Evolutionary conservation across 1,284 basidiomycete genomes (phyloP), one percentile per base, ranked within the genome.

Genomic region (Trametes polyzona): DNA sequence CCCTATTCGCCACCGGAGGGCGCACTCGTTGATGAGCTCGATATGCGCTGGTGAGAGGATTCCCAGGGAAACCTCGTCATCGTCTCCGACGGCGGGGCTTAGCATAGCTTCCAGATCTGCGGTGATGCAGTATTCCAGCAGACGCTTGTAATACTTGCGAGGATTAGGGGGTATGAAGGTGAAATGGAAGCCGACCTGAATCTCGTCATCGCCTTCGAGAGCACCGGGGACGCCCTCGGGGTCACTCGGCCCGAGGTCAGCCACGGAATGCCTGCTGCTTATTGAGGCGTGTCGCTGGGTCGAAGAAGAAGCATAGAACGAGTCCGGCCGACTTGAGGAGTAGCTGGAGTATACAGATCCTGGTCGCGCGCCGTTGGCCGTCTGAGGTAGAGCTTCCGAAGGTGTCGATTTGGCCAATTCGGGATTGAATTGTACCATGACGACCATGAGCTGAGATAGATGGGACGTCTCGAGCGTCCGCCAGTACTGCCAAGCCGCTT

Each of bases 21-120:
- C 94, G 66, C 95, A 96, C 68, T 96, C 92, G 52, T 88, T 87
- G 58, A 98, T 84, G 32, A 99, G 77, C 55, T 93, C 89, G 41
- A 93, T 80, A 70, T 98, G 95, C 16, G 82, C 70, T 0, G 83
- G 69, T 0, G 93, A 94, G n/a, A 99, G 76, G 54, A 99, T 98
- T 10, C 93, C 93, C 29, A 99, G 77, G 1, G 95, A 94, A 3
- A 99, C 96, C 74, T 99, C 95, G 65, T 98, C 94, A 66, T 95
- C 93, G 65, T 98, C 96, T 30, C 95, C 90, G 32, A 98, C 87
- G 42, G 90, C 88, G 10, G 87, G 87, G 58, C 86, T 88, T 57
- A 91, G 81, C 88, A 99, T 95, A 33, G 88, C 84, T 68, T 96
- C 93, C 47, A 99, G 78, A 72, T 99, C 97, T 40, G 83, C 81